These are phyloP conservation scores for Dendrothele bispora DNA, from an alignment of 768 basidiomycete species.

Conservation along the genomic window DNA sequence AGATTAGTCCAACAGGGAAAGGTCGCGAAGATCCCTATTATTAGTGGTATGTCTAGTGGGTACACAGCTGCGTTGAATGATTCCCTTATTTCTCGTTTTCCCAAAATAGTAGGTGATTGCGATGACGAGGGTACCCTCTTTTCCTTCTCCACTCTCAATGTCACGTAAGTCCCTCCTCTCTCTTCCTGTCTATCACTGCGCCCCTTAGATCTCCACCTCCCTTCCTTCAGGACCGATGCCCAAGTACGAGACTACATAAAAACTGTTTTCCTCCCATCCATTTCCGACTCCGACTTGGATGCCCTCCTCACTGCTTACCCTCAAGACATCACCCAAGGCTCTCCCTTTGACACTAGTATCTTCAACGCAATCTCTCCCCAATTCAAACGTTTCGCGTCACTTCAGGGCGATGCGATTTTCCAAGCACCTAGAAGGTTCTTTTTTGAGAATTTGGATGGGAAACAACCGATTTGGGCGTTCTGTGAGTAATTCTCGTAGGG, in stretches of 20 bases:
- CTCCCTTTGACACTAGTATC: constrained; percentile 50
- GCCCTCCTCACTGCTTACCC: constrained; percentile 37
- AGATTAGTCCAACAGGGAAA: constrained; percentile 40
- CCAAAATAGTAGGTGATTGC: constrained; percentile 27
- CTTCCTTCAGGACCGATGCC: constrained; percentile 15
- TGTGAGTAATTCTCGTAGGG: constrained; percentile 31
- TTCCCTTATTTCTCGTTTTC: background rate
- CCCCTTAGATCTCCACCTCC: background rate
- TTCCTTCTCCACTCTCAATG: constrained; percentile 21
- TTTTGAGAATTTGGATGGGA: constrained; percentile 34
- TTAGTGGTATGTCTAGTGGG: constrained; percentile 19
- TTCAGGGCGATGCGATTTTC: constrained; percentile 51
- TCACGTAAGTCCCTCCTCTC: constrained; percentile 21
- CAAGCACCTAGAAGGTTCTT: constrained; percentile 50
- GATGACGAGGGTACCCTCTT: constrained; percentile 45
- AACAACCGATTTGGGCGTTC: constrained; percentile 43
- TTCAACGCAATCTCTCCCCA: constrained; percentile 46
- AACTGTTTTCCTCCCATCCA: constrained; percentile 26
- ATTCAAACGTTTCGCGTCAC: constrained; percentile 50
- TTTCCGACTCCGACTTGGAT: constrained; percentile 26
- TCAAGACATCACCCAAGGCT: constrained; percentile 40
- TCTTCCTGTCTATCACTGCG: background rate
- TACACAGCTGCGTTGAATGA: background rate
- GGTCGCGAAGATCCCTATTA: constrained; percentile 47
- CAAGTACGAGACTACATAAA: constrained; percentile 31